Base-by-base conservation (phyloP, 352 stramenopile species). In the Phytophthora vignae region DNA sequence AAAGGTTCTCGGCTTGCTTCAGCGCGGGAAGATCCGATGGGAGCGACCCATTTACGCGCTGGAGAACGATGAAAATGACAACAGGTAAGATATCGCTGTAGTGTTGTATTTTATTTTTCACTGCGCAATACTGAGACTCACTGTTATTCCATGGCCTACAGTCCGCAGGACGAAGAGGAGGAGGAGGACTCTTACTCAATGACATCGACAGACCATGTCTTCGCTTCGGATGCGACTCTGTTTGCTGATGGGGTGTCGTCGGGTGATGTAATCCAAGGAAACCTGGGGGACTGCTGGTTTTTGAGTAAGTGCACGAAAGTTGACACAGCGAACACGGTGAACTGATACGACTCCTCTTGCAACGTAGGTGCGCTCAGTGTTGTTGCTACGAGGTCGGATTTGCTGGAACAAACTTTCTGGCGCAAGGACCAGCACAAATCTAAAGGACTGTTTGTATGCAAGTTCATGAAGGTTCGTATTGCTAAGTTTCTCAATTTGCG, bases 221-320 rank as follows among this genome's bases (percentile, higher is more conserved):
- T 94, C 42, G 85, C 90, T 19, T 67, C 78, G 1, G 64, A 90
- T 40, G 91, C 91, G 2, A 77, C 67, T 22, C 74, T 98, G 2
- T 98, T 96, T 73, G 77, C 77, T 2, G 87, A 95, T 36, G 90
- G 87, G 1, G 82, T 82, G 14, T 87, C 81, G 33, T 96, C 90
- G 3, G 85, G 87, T 27, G 92, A 98, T 60, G 92, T 97, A 6
- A 92, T 96, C 21, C 92, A 98, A 67, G 94, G 94, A 14, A 91
- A 91, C 44, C 74, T 98, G 4, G 94, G 92, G 2, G 92, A 98
- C 60, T 98, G 94, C 67, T 98, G 94, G 94, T 97, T 98, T 71
- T 46, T 98, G 42, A 95, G 89, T 95, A 78, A 42, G 82, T 79
- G 9, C 25, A 46, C 14, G 11, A 14, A 42, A 42, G 3, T 42